These are phyloP conservation scores for Penicillium steckii DNA, from an alignment of 495 filamentous ascomycete species.

Conservation along the genomic window DNA sequence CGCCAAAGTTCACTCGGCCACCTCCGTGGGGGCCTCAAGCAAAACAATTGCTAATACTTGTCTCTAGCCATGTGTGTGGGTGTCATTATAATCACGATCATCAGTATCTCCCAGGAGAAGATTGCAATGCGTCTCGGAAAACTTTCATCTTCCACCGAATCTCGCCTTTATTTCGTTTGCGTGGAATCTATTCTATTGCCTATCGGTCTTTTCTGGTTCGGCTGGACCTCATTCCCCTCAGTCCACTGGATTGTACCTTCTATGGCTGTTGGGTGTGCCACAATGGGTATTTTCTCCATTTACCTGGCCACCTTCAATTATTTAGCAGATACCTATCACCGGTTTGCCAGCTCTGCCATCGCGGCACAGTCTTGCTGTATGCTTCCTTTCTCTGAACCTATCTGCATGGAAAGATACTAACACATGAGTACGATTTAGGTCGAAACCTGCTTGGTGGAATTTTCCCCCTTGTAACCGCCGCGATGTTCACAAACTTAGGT, in stretches of 20 bases:
- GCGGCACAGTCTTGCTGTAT: constrained; percentile 80
- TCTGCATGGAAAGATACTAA: not conserved
- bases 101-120: constrained; percentile 75
- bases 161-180: constrained; percentile 80
- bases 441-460: constrained; percentile 81
- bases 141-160: constrained; percentile 63
- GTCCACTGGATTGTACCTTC: constrained; percentile 79
- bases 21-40: not conserved
- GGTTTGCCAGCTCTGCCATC: constrained; percentile 80
- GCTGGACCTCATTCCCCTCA: constrained; percentile 64
- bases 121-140: constrained; percentile 42
- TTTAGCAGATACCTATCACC: constrained; percentile 85
- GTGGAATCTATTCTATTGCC: constrained; percentile 68
- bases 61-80: constrained; percentile 63
- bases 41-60: not conserved
- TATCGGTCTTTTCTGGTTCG: constrained; percentile 80
- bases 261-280: constrained; percentile 68
- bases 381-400: not conserved
- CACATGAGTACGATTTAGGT: constrained; percentile 30
- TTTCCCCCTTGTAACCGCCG: constrained; percentile 74
- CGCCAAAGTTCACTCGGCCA: not conserved
- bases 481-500: constrained; percentile 70
- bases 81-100: constrained; percentile 61
- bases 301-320: constrained; percentile 95
- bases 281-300: constrained; percentile 84